A percentile compares a stretch with the other conserved stretches of the same genome.
phyloP scores from a whole-genome alignment of 2,329 filamentous ascomycete species.

The Sordariomycetes sp. region DNA sequence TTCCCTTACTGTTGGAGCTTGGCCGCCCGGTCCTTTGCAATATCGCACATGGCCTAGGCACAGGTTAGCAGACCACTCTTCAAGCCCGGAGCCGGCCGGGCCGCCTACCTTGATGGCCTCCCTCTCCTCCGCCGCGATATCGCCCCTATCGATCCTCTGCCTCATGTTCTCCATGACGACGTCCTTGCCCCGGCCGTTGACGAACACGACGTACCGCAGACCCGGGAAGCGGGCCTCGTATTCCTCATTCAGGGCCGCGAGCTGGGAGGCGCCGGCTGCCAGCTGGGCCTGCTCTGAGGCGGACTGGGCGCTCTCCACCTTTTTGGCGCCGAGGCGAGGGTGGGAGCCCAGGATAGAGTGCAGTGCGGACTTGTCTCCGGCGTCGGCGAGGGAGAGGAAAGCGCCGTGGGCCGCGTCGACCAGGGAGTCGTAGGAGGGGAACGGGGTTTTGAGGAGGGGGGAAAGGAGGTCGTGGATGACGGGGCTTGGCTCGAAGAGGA shows the following conservation, averaged over 20 bases:
- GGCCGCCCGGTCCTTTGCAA: constrained; percentile 66
- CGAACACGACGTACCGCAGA: constrained; percentile 82
- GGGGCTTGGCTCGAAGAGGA: constrained; percentile 74
- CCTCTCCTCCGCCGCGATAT: constrained; percentile 55
- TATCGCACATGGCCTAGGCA: constrained; percentile 76
- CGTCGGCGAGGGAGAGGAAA: constrained; percentile 41
- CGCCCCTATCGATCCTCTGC: constrained; percentile 55
- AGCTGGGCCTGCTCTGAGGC: constrained; percentile 73
- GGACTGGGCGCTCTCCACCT: constrained; percentile 72
- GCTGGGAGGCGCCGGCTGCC: constrained; percentile 41
- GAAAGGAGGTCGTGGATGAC: constrained; percentile 63
- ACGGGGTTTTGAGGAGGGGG: constrained; percentile 51
- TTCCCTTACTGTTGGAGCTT: constrained; percentile 37
- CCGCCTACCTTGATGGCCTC: constrained; percentile 62
- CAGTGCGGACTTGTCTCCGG: constrained; percentile 33
- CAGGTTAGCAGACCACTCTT: neutral
- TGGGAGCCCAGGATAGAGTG: constrained; percentile 70
- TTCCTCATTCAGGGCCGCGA: constrained; percentile 58
- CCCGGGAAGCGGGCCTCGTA: constrained; percentile 79
- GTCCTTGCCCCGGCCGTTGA: constrained; percentile 65
- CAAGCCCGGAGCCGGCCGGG: neutral
- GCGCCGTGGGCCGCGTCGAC: constrained; percentile 55
- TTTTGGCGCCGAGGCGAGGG: constrained; percentile 72
- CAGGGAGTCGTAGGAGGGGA: constrained; percentile 57
- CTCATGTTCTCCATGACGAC: constrained; percentile 78